Evolutionary conservation across 345 rosid genomes (phyloP), one percentile per base, ranked within the genome.

Genomic region (Pistacia vera): DNA sequence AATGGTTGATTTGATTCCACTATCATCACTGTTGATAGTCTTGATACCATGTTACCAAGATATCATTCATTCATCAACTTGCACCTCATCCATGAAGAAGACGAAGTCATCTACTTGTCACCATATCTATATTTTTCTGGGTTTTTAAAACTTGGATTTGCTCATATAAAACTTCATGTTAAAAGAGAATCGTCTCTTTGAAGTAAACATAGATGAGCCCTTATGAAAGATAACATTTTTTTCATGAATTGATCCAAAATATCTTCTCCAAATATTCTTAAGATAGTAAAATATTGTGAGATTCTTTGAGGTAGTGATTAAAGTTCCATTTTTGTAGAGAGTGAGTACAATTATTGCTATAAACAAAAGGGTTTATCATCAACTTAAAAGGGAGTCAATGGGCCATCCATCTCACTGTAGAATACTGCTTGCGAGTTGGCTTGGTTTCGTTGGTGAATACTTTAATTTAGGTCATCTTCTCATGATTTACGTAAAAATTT

Each of bases 1-100:
- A 63, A 62, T 17, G 68, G 67, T 68, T 60, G 36, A 73, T 77
- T 33, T 66, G 36, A 73, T 77, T 33, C 36, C 73, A 52, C 44
- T 55, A 52, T 55, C 70, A 8, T 41, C 46, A 41, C 16, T 12
- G 22, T 51, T 28, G 38, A 25, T 0, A 25, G 25, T 25, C 25
- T 25, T 25, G 25, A 75, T 22, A 36, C 57, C 5, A 10, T 55
- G 25, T 28, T 66, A 65, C 63, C 22, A 54, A 36, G 33, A 74
- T 9, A 44, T 46, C 51, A 48, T 9, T 62, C 46, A 30, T 30
- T 54, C 17, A 12, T 52, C 57, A 5, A 54, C 57, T 54, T 54
- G 6, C 57, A 54, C 16, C 17, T 18, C 57, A 11, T 51, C 55
- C 55, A 12, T 51, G 55, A 12, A 51, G 55, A 51, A 51, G 13